Base-by-base conservation (phyloP, 2,329 filamentous ascomycete species). In the Aureobasidium sp. region DNA sequence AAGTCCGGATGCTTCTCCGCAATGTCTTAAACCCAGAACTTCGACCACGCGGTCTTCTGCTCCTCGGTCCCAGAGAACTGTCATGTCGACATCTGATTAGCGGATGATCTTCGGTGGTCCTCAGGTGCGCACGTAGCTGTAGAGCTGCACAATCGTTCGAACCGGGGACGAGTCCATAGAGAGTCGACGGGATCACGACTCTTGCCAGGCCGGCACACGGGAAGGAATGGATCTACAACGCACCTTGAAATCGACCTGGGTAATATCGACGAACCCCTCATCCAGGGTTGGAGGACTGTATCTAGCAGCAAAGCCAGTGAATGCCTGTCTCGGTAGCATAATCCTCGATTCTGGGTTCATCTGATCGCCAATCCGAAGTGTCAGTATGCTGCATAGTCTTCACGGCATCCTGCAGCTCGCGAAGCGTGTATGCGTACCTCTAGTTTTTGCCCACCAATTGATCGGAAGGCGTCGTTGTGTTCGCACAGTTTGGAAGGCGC, bases 381-480 rank as follows among this genome's bases (percentile, higher is more conserved):
- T 57, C 60, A 61, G 60, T 45, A 57, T 16, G 50, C n/a, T 53
- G 16, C 54, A 59, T 30, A 34, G 5, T 48, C 42, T 27, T 39
- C 27, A 47, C 44, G 44, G 45, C 29, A 59, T 59, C 32, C 7
- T 50, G 44, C 36, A 49, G 54, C 14, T 32, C 21, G 21, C 21
- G 21, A 21, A 21, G 21, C 21, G 21, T 21, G 21, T 21, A 21
- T 21, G 21, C 21, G 21, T 32, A 57, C 53, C 41, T n/a, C 53
- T n/a, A 50, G 10, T 41, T 27, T 6, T 34, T 37, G 30, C 2
- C 53, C 59, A 21, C 50, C 62, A 66, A 92, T 77, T 1, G 91
- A 85, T 63, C 94, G 84, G 53, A 96, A 89, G 1, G 83, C 84
- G 70, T 96, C 89, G 71, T 99, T 99, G 76, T 99, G 94, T 72